phyloP scores from a whole-genome alignment of 352 stramenopile species.

The Pythium oligandrum region DNA sequence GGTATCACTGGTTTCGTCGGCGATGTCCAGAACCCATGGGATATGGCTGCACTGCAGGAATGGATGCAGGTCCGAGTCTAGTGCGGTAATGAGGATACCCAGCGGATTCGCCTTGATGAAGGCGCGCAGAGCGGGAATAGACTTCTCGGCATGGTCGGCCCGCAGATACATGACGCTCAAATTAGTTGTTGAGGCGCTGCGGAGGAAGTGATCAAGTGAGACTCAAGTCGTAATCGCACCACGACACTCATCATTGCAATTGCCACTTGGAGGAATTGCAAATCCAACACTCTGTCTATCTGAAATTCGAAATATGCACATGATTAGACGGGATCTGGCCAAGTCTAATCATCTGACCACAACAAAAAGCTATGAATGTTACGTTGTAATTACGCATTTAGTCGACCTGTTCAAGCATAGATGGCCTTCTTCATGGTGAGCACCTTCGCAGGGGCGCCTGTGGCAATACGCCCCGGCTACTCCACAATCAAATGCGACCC shows the following conservation, averaged over 20 bases:
- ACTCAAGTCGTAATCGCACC: no score
- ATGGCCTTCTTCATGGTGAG: slow-evolving; percentile 64
- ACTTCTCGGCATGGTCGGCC: slow-evolving; percentile 15
- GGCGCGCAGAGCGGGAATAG: slow-evolving; percentile 13
- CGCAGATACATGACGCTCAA: slow-evolving; percentile 12
- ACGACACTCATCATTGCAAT: no score
- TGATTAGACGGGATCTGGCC: no score
- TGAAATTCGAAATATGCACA: no score
- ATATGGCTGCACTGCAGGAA: slow-evolving; percentile 21
- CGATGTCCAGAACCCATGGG: slow-evolving; percentile 17
- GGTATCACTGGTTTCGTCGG: slow-evolving; percentile 10
- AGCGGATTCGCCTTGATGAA: slow-evolving; percentile 20
- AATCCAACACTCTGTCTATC: no score
- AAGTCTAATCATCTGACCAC: no score
- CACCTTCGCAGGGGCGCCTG: slow-evolving; percentile 53
- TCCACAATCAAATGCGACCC: slow-evolving; percentile 70
- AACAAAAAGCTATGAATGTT: no score
- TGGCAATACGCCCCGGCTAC: slow-evolving; percentile 19
- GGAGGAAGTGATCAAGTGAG: no score
- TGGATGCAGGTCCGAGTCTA: slow-evolving; percentile 11
- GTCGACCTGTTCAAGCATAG: slow-evolving; percentile 25
- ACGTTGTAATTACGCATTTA: no score
- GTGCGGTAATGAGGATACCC: slow-evolving; percentile 16
- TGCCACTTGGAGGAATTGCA: no score
- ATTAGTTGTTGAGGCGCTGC: no score